These are phyloP conservation scores for Dicorynia guianensis DNA, from an alignment of 306 rosid genomes.

Conservation along the genomic window DNA sequence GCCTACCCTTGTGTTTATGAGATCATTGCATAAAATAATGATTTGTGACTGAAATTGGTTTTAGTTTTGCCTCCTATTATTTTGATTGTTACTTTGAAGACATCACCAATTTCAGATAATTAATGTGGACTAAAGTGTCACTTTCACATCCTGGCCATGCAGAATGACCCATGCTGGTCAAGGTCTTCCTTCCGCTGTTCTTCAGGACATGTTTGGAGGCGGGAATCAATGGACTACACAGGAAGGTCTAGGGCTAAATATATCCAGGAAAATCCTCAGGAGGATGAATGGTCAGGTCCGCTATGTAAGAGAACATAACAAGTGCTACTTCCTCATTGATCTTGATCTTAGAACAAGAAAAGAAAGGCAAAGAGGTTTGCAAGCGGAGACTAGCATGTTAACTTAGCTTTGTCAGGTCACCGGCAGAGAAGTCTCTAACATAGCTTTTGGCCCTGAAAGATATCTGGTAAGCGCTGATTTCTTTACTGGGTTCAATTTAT, in stretches of 20 bases:
- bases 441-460: slow-evolving; percentile 34
- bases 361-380: slow-evolving; percentile 43
- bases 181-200: slow-evolving; percentile 67
- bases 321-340: slow-evolving; percentile 72
- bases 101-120: background rate
- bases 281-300: slow-evolving; percentile 72
- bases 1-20: background rate
- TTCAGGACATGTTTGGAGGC: slow-evolving; percentile 68
- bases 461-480: slow-evolving; percentile 17
- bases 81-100: slow-evolving; percentile 15
- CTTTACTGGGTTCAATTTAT: background rate
- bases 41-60: background rate
- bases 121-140: slow-evolving; percentile 3
- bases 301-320: slow-evolving; percentile 65
- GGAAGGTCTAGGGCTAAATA: slow-evolving; percentile 72
- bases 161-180: slow-evolving; percentile 79
- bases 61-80: background rate
- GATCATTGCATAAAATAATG: background rate
- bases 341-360: slow-evolving; percentile 60
- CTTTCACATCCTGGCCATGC: slow-evolving; percentile 40
- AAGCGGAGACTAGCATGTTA: slow-evolving; percentile 40
- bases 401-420: slow-evolving; percentile 30
- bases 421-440: slow-evolving; percentile 16
- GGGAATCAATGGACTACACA: slow-evolving; percentile 67
- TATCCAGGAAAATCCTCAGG: slow-evolving; percentile 75